Conservation (phyloP, 2,329 filamentous ascomycete genomes). For the Cladophialophora exuberans region DNA sequence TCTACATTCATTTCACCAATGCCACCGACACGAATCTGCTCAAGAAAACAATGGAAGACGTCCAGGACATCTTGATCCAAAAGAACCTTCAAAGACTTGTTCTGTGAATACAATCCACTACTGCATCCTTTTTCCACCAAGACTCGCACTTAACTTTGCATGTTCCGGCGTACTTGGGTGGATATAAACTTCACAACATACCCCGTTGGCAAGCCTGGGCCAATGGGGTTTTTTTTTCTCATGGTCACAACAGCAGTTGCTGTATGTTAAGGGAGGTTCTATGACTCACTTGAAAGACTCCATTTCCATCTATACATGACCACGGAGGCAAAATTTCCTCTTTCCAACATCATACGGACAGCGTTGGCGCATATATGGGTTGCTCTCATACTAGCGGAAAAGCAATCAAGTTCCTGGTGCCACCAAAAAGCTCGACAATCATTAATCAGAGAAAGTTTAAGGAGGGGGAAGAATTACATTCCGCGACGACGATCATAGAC, state of each 20-base stretch:
- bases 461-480: not conserved
- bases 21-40: conserved; percentile 72
- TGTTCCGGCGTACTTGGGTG: not conserved
- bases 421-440: not conserved
- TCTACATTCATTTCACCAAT: conserved; percentile 63
- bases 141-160: not conserved
- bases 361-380: conserved; percentile 23
- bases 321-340: conserved; percentile 9
- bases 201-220: not conserved
- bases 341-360: conserved; percentile 16
- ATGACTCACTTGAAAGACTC: not conserved
- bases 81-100: conserved; percentile 80
- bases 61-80: conserved; percentile 87
- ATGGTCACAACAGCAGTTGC: conserved; percentile 1
- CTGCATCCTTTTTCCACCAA: not conserved
- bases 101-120: conserved; percentile 53
- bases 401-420: conserved; percentile 1
- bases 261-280: not conserved
- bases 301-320: conserved; percentile 2
- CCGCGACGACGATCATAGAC: no score
- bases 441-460: not conserved
- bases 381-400: conserved; percentile 3
- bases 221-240: not conserved
- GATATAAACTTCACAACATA: not conserved
- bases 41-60: conserved; percentile 83